Percentiles rank a stretch among this genome's conserved stretches.
Conservation (phyloP, 306 rosid genomes). For the Adenanthera pavonina region DNA sequence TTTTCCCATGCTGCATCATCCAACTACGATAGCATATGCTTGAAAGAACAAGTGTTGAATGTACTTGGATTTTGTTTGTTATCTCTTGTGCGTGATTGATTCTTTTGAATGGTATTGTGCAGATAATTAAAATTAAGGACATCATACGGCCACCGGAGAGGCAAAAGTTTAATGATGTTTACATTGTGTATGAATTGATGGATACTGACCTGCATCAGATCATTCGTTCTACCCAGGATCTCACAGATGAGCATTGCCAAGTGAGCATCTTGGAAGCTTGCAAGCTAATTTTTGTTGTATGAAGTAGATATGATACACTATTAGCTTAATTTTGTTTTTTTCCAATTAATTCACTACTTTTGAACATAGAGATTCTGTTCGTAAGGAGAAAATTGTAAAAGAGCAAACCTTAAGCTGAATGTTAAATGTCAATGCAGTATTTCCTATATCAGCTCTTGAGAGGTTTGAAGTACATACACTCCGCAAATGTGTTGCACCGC, state of each 20-base stretch:
- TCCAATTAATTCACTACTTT: background rate
- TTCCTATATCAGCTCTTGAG: slow-evolving; percentile 68
- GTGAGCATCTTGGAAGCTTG: slow-evolving; percentile 40
- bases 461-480: slow-evolving; percentile 75
- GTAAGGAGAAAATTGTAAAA: background rate
- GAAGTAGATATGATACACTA: background rate
- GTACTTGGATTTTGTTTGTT: background rate
- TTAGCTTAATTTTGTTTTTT: background rate
- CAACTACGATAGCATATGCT: background rate
- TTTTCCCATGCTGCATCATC: background rate
- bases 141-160: slow-evolving; percentile 76
- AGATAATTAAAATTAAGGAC: slow-evolving; percentile 88
- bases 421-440: slow-evolving; percentile 52
- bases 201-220: slow-evolving; percentile 94
- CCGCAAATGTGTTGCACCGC: slow-evolving; percentile 78
- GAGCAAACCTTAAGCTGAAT: slow-evolving; percentile 13
- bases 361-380: background rate
- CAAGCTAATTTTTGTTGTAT: background rate
- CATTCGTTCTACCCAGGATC: slow-evolving; percentile 76
- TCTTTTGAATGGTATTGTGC: slow-evolving; percentile 25
- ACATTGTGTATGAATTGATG: slow-evolving; percentile 86
- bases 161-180: slow-evolving; percentile 83
- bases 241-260: slow-evolving; percentile 94
- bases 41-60: background rate
- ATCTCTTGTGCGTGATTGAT: slow-evolving; percentile 18